Percentiles rank a stretch among this genome's conserved stretches.
These are phyloP conservation scores for Cutaneotrichosporon sp. DNA, from an alignment of 1,284 basidiomycete species.

Conservation along the genomic window DNA sequence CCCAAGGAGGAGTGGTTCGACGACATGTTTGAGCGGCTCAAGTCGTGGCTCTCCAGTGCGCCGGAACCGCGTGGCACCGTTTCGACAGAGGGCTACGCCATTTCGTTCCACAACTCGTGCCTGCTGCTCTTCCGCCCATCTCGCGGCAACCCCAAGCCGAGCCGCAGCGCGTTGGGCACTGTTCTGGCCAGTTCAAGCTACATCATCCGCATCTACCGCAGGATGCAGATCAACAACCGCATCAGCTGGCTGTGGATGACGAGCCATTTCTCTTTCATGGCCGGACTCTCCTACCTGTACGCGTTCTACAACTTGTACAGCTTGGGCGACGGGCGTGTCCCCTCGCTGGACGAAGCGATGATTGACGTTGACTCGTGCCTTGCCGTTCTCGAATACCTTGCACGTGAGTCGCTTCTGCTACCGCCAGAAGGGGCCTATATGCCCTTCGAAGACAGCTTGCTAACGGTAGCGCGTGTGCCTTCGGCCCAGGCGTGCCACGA, in stretches of 20 bases:
- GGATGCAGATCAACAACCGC: constrained; percentile 54
- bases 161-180: constrained; percentile 47
- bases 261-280: constrained; percentile 52
- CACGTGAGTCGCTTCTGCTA: constrained; percentile 41
- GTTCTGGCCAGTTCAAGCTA: constrained; percentile 54
- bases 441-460: neutral
- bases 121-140: constrained; percentile 53
- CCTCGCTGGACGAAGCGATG: constrained; percentile 51
- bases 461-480: constrained; percentile 47
- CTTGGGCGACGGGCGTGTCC: constrained; percentile 49
- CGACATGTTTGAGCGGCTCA: constrained; percentile 50
- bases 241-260: constrained; percentile 55
- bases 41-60: constrained; percentile 49
- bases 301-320: constrained; percentile 54
- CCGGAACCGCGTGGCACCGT: constrained; percentile 53
- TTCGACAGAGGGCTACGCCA: constrained; percentile 52
- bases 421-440: neutral
- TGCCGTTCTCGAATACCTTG: constrained; percentile 51
- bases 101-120: constrained; percentile 54
- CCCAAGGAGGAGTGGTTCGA: constrained; percentile 52
- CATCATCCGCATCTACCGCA: constrained; percentile 53
- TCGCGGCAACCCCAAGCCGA: constrained; percentile 52
- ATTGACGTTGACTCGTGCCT: constrained; percentile 53
- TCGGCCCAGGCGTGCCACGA: constrained; percentile 52
- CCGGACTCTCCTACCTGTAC: constrained; percentile 54